Conservation (phyloP, 108 stramenopile species). For the Heterococcus sp. region DNA sequence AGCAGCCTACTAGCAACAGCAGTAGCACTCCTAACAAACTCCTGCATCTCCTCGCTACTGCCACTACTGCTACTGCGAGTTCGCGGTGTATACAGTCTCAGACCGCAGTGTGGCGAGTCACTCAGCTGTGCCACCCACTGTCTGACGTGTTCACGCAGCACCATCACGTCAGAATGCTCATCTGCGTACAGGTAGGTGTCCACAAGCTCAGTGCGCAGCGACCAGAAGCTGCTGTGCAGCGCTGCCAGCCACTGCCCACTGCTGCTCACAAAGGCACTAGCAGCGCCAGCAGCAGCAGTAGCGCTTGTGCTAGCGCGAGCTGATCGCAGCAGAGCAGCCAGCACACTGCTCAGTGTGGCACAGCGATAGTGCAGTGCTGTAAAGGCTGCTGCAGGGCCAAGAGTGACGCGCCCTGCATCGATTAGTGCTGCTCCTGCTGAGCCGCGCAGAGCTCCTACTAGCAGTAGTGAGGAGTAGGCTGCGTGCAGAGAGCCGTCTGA, state of each 20-base stretch:
- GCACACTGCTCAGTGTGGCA: too few relatives aligned
- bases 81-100: too few relatives aligned
- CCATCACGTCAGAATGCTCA: neutral
- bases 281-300: neutral
- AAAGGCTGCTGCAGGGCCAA: neutral
- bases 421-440: neutral
- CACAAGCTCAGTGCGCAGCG: neutral
- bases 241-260: neutral
- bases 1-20: neutral
- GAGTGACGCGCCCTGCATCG: too few relatives aligned
- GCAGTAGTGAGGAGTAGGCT: neutral
- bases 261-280: neutral
- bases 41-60: neutral
- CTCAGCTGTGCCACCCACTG: neutral
- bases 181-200: neutral
- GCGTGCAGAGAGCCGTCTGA: too few relatives aligned
- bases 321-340: neutral
- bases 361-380: neutral
- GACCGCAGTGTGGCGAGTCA: neutral
- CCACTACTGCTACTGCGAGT: too few relatives aligned
- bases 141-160: neutral
- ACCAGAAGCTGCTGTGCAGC: neutral
- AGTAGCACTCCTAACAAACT: neutral
- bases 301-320: neutral
- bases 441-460: neutral